Evolutionary conservation across 768 basidiomycete genomes (phyloP).

Genomic region (Mycena capillaripes): DNA sequence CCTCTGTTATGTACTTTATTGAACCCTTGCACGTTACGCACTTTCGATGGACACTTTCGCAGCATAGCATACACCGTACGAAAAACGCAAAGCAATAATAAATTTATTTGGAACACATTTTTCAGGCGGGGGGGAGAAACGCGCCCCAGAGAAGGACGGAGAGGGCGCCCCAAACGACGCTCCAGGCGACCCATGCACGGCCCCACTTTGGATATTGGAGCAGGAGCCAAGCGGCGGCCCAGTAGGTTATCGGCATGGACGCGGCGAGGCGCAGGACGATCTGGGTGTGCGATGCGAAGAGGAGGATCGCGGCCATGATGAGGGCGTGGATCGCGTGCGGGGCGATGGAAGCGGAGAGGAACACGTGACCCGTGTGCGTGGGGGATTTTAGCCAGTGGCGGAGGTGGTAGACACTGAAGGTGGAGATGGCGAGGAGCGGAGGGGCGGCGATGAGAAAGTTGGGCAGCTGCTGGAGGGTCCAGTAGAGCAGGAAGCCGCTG

Average conservation of each 20-base stretch:
- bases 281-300: slow-evolving; percentile 89
- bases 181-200: slow-evolving; percentile 82
- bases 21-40: slow-evolving; percentile 19
- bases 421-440: slow-evolving; percentile 66
- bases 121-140: slow-evolving; percentile 92
- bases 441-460: slow-evolving; percentile 90
- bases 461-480: slow-evolving; percentile 85
- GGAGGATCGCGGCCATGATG: slow-evolving; percentile 69
- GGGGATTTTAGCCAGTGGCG: slow-evolving; percentile 29
- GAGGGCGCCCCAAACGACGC: slow-evolving; percentile 78
- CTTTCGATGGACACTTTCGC: slow-evolving; percentile 8
- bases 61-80: slow-evolving; percentile 19
- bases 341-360: slow-evolving; percentile 59
- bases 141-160: slow-evolving; percentile 84
- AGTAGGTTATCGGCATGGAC: slow-evolving; percentile 85
- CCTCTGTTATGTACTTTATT: slow-evolving; percentile 21
- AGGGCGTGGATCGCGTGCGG: slow-evolving; percentile 86
- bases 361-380: slow-evolving; percentile 24
- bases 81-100: slow-evolving; percentile 21
- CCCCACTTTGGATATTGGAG: slow-evolving; percentile 63
- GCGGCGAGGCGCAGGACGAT: slow-evolving; percentile 85
- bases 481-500: slow-evolving; percentile 88
- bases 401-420: slow-evolving; percentile 56
- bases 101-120: background rate
- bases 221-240: slow-evolving; percentile 84